Evolutionary conservation across 768 basidiomycete species (phyloP).

Genomic region (Leucocoprinus birnbaumii): DNA sequence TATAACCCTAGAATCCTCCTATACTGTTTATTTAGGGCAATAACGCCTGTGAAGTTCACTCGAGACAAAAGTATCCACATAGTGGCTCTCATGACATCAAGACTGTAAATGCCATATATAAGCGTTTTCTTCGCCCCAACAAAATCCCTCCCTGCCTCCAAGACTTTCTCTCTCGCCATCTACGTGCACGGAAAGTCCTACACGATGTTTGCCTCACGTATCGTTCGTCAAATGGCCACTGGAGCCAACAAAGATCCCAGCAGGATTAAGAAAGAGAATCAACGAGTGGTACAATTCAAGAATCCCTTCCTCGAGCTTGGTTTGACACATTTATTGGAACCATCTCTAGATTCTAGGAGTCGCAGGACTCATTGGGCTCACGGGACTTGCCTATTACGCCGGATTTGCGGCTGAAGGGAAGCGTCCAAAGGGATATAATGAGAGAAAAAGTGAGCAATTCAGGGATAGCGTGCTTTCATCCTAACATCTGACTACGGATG

Average conservation of each 20-base stretch:
- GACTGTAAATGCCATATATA: no score
- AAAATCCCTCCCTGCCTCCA: no score
- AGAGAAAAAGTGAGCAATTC: conserved; percentile 5
- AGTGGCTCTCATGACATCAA: conserved; percentile 10
- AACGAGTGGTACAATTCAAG: conserved; percentile 2
- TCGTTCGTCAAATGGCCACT: conserved; percentile 11
- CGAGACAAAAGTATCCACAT: conserved; percentile 5
- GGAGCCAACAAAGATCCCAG: conserved; percentile 7
- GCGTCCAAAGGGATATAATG: background rate
- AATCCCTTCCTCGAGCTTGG: background rate
- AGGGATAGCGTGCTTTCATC: background rate
- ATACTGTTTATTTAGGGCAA: no score
- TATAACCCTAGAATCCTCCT: no score
- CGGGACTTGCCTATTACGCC: conserved; percentile 7
- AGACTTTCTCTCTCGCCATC: no score
- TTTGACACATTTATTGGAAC: background rate
- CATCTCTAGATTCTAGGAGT: conserved; percentile 2
- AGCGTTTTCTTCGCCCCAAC: no score
- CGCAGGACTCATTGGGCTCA: conserved; percentile 5
- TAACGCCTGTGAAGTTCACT: no score
- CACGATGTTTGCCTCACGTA: conserved; percentile 10
- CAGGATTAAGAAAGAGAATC: conserved; percentile 6
- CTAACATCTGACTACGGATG: conserved; percentile 5
- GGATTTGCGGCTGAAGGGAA: background rate
- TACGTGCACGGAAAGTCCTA: no score